Conservation (phyloP, 805 yeast genomes). For the Lipomyces orientalis region DNA sequence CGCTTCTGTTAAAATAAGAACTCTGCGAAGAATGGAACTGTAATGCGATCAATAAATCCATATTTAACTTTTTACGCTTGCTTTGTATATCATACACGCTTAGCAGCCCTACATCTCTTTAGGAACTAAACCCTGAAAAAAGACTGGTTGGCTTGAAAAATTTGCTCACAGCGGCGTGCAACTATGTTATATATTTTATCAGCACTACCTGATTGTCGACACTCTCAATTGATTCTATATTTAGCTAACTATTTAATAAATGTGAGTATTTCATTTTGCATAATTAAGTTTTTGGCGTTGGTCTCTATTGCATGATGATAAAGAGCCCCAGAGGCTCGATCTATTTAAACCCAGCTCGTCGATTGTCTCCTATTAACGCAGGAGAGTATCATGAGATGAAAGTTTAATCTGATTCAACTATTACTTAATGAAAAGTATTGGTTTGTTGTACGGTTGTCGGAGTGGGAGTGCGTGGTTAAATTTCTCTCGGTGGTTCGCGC, state of each 20-base stretch:
- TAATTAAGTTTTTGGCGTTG: neutral
- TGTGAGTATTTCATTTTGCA: neutral
- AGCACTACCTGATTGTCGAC: neutral
- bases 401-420: constrained; percentile 25
- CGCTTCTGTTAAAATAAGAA: too few species aligned
- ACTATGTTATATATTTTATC: too few species aligned
- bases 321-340: constrained; percentile 32
- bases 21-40: neutral
- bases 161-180: too few species aligned
- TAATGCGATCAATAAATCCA: neutral
- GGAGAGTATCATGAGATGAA: constrained; percentile 16
- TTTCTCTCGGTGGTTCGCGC: too few species aligned
- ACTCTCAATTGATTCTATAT: neutral
- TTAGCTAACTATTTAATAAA: too few species aligned
- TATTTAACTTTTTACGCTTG: too few species aligned
- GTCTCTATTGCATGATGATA: constrained; percentile 36
- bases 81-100: neutral
- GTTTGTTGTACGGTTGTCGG: constrained; percentile 10
- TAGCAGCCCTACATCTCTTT: neutral
- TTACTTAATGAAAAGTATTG: neutral
- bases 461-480: neutral
- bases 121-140: neutral
- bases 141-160: too few species aligned
- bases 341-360: constrained; percentile 40
- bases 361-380: constrained; percentile 21